Base-by-base conservation (phyloP, 192 early-diverging fungal species). In the Mortierella antarctica region DNA sequence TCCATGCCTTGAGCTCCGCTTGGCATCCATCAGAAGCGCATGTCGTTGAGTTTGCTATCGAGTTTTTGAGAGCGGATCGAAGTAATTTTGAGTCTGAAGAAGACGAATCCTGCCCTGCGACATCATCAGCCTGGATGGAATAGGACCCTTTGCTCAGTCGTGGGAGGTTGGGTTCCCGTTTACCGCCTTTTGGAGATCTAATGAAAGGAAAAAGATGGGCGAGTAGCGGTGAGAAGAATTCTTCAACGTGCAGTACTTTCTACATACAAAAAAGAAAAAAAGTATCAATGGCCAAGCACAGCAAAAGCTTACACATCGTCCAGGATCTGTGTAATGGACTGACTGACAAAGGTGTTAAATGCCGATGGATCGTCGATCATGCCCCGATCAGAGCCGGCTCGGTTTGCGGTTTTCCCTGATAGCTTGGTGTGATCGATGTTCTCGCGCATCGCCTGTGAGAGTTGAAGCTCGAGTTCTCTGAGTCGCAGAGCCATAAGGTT, bases 21-120 rank as follows among this genome's bases (percentile, higher is more conserved):
- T 72, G 77, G 18, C 70, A 80, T n/a, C 65, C 70, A 57, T 59
- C 31, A 31, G 31, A 72, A 4, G 23, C 50, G 41, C 77, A 80
- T 4, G 15, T 9, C 12, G 51, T 14, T 42, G 57, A n/a, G 4
- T 62, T 57, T n/a, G 42, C 15, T 11, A 53, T 41, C 5, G 60
- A 50, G 17, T 57, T 15, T 4, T 67, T 71, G 57, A 67, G 75
- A 20, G 48, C 62, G 5, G 73, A 62, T n/a, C 59, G 65, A 20
- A 53, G 71, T 17, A n/a, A 1, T 8, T 15, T 15, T 55, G 17
- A 1, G 17, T 18, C n/a, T 20, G 54, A 55, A 7, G 54, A n/a
- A 18, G 54, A 55, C 9, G 54, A n/a, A 2, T 21, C 23, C 8
- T 42, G 20, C 39, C n/a, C 41, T 18, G 59, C 40, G 6, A 20